A percentile compares a stretch with the other conserved stretches of the same genome.
These are phyloP conservation scores for Pestalotiopsis sp. DNA, from an alignment of 2,329 filamentous ascomycete species.

Conservation along the genomic window DNA sequence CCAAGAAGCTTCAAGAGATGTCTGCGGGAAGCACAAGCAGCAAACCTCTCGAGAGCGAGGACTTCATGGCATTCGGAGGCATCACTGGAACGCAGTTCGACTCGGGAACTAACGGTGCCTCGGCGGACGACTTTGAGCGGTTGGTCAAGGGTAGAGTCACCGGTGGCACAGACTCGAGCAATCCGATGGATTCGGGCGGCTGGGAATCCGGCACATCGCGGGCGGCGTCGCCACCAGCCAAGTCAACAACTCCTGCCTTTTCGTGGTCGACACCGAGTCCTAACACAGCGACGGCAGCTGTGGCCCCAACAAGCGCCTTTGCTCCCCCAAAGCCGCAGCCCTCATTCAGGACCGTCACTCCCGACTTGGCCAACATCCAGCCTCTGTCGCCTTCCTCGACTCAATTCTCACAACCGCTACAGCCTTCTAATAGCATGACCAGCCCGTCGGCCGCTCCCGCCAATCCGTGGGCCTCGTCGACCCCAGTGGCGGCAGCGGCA, in stretches of 20 bases:
- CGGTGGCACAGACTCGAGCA: slow-evolving; percentile 30
- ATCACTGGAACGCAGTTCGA: slow-evolving; percentile 64
- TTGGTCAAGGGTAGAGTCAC: slow-evolving; percentile 78
- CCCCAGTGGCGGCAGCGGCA: slow-evolving; percentile 35
- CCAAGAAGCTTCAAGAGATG: slow-evolving; percentile 84
- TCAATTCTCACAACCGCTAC: slow-evolving; percentile 65
- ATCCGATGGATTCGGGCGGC: slow-evolving; percentile 44
- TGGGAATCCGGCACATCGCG: slow-evolving; percentile 48
- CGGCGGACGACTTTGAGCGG: slow-evolving; percentile 79
- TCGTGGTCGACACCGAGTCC: slow-evolving; percentile 66
- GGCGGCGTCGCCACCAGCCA: slow-evolving; percentile 33
- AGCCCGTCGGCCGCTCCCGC: slow-evolving; percentile 46
- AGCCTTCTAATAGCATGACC: slow-evolving; percentile 37
- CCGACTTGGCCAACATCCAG: slow-evolving; percentile 58
- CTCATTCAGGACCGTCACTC: slow-evolving; percentile 59
- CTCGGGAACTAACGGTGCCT: slow-evolving; percentile 47
- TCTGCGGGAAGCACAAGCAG: slow-evolving; percentile 59
- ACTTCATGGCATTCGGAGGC: slow-evolving; percentile 72
- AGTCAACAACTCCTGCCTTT: slow-evolving; percentile 53
- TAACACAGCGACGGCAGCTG: slow-evolving; percentile 30
- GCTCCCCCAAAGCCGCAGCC: slow-evolving; percentile 37
- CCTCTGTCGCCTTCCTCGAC: slow-evolving; percentile 60
- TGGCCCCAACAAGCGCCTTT: slow-evolving; percentile 32
- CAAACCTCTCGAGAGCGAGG: slow-evolving; percentile 56
- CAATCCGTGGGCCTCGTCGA: slow-evolving; percentile 49